Percentiles rank a stretch among this genome's conserved stretches.
Conservation (phyloP, 495 filamentous ascomycete species). For the Neurospora sp. region DNA sequence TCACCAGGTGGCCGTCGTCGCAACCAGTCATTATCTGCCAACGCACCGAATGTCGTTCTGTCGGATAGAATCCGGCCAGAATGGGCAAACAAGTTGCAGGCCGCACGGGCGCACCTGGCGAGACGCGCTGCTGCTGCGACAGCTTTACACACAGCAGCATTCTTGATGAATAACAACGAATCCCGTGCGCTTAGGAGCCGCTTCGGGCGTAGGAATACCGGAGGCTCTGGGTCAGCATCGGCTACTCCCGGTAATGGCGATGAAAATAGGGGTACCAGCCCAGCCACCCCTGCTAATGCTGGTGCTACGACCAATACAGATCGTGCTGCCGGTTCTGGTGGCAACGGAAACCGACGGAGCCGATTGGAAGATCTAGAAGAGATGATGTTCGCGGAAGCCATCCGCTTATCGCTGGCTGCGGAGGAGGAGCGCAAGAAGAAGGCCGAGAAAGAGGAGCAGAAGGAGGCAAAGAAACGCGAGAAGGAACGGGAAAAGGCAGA, state of each 20-base stretch:
- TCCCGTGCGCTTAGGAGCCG: conserved; percentile 34
- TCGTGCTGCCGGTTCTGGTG: conserved; percentile 5
- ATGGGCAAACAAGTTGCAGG: conserved; percentile 82
- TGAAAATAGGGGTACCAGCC: conserved; percentile 20
- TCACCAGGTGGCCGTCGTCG: conserved; percentile 39
- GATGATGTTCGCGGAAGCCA: conserved; percentile 97
- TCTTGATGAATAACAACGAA: conserved; percentile 64
- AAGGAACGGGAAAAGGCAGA: conserved; percentile 71
- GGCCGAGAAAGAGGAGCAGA: conserved; percentile 67
- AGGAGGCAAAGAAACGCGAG: conserved; percentile 67
- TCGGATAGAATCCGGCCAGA: conserved; percentile 89
- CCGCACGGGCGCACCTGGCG: conserved; percentile 73
- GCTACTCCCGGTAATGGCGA: conserved; percentile 20
- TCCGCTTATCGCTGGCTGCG: conserved; percentile 73
- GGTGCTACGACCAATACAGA: background rate
- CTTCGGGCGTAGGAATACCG: conserved; percentile 40
- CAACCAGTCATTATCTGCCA: conserved; percentile 74
- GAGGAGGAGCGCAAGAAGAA: conserved; percentile 82
- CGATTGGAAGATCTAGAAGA: conserved; percentile 86
- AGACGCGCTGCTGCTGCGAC: conserved; percentile 88
- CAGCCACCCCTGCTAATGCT: background rate
- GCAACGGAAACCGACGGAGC: conserved; percentile 44
- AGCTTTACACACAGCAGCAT: conserved; percentile 89
- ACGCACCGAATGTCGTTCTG: conserved; percentile 71
- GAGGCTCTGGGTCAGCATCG: conserved; percentile 22